These are phyloP conservation scores for Cryphonectria nitschkei DNA, from an alignment of 2,329 filamentous ascomycete species.

Conservation along the genomic window DNA sequence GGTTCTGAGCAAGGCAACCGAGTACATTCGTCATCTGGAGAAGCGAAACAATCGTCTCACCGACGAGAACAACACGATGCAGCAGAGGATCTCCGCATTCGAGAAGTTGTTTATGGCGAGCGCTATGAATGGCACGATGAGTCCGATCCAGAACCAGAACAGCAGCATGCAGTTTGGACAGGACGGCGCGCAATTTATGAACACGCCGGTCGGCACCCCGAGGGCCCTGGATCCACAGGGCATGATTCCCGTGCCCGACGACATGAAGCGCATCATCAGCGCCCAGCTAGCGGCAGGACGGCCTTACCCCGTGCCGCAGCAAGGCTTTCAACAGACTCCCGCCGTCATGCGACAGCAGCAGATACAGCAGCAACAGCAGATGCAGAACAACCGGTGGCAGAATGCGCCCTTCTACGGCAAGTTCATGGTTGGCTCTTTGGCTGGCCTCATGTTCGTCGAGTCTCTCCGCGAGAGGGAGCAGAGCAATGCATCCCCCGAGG, in stretches of 20 bases:
- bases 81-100: constrained; percentile 74
- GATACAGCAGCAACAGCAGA: constrained; percentile 55
- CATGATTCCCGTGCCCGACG: constrained; percentile 68
- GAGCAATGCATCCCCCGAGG: constrained; percentile 64
- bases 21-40: constrained; percentile 93
- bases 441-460: constrained; percentile 89
- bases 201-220: constrained; percentile 48
- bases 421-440: constrained; percentile 90
- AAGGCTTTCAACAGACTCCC: constrained; percentile 46
- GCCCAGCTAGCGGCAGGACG: constrained; percentile 59
- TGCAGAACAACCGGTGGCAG: constrained; percentile 58
- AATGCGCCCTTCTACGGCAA: constrained; percentile 67
- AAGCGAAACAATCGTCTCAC: constrained; percentile 82
- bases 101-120: constrained; percentile 80
- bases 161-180: constrained; percentile 57
- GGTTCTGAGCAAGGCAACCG: constrained; percentile 90
- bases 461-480: constrained; percentile 71
- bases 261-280: constrained; percentile 66
- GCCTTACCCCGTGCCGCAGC: constrained; percentile 52
- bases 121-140: constrained; percentile 67
- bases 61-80: constrained; percentile 81
- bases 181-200: constrained; percentile 47
- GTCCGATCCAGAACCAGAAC: constrained; percentile 56
- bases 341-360: constrained; percentile 58
- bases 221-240: constrained; percentile 52